Conservation (phyloP, 2,329 filamentous ascomycete genomes). For the Pestalotiopsis sp. region DNA sequence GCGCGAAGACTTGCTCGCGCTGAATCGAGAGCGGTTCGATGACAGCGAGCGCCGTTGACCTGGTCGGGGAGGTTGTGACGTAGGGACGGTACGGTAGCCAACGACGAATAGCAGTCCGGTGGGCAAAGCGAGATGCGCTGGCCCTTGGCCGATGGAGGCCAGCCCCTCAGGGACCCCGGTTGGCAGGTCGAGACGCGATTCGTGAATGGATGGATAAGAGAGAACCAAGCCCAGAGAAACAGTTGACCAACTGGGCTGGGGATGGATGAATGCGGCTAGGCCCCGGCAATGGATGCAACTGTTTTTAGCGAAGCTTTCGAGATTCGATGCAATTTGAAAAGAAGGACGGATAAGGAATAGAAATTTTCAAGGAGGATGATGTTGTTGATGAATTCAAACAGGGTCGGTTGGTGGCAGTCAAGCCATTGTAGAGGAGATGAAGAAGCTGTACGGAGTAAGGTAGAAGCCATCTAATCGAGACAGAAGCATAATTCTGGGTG, state of each 20-base stretch:
- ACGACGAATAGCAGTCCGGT: conserved; percentile 6
- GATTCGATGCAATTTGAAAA: neutral
- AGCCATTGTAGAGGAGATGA: too few species aligned
- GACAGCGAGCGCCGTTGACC: neutral
- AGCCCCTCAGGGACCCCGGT: conserved; percentile 8
- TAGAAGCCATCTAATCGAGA: too few species aligned
- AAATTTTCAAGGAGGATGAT: too few species aligned
- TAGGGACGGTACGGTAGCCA: conserved; percentile 1
- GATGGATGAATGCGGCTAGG: neutral
- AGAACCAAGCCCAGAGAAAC: neutral
- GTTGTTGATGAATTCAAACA: too few species aligned
- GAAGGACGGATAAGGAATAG: neutral
- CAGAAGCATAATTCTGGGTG: too few species aligned
- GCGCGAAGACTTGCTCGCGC: neutral
- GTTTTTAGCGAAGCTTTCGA: neutral
- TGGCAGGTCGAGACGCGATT: neutral
- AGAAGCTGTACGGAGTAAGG: too few species aligned
- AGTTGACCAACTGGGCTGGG: neutral
- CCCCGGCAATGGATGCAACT: neutral
- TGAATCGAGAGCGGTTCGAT: neutral
- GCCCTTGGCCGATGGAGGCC: conserved; percentile 8
- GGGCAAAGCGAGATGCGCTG: conserved; percentile 1
- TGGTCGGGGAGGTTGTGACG: conserved; percentile 9
- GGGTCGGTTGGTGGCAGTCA: too few species aligned
- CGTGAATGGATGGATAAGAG: conserved; percentile 6